These are phyloP conservation scores for Glycyrrhiza uralensis DNA, from an alignment of 306 rosid species.

Conservation along the genomic window DNA sequence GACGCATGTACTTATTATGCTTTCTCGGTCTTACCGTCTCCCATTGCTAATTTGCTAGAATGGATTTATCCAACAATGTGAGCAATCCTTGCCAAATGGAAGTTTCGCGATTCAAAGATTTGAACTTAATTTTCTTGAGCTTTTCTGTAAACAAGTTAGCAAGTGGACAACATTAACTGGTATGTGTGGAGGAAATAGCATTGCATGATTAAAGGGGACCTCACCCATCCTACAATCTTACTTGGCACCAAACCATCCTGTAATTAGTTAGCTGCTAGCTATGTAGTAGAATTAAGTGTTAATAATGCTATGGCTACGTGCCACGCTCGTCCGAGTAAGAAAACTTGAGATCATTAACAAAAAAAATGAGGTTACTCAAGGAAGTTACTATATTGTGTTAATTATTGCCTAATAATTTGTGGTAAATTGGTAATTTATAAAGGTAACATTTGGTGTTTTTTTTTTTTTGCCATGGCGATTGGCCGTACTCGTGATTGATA, in stretches of 20 bases:
- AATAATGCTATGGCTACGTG: background rate
- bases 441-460: background rate
- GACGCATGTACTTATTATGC: slow-evolving; percentile 45
- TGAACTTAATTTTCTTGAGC: background rate
- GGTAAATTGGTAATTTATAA: background rate
- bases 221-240: background rate
- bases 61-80: slow-evolving; percentile 23
- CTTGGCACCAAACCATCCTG: background rate
- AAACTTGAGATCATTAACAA: background rate
- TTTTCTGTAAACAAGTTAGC: background rate
- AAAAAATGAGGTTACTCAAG: too few species aligned
- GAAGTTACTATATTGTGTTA: background rate
- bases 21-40: slow-evolving; percentile 29
- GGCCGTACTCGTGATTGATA: slow-evolving; percentile 20
- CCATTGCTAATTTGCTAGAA: slow-evolving; percentile 9
- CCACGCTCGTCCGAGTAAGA: background rate
- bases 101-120: slow-evolving; percentile 1
- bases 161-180: slow-evolving; percentile 10
- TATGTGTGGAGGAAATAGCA: slow-evolving; percentile 10
- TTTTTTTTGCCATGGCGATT: background rate
- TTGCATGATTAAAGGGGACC: background rate
- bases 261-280: background rate
- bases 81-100: background rate
- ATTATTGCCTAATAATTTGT: background rate
- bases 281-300: too few species aligned